These are phyloP conservation scores for Metschnikowia baotianmanensis DNA, from an alignment of 805 yeast species.

Conservation along the genomic window DNA sequence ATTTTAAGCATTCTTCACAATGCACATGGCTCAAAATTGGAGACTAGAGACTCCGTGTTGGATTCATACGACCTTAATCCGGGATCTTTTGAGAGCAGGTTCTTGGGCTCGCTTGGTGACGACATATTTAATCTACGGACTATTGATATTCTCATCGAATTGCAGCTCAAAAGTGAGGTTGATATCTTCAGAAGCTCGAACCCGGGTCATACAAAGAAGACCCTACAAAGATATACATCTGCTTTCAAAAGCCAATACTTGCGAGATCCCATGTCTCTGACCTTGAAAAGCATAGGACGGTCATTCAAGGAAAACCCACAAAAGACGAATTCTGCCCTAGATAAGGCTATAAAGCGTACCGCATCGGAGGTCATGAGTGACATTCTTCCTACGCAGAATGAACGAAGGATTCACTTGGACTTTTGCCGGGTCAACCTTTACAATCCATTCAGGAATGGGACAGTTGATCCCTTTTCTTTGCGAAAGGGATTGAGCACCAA, in stretches of 20 bases:
- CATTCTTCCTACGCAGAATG: not conserved
- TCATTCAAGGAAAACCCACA: conserved; percentile 4
- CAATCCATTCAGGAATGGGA: conserved; percentile 12
- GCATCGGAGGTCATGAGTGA: conserved; percentile 6
- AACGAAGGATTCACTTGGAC: not conserved
- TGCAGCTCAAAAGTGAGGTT: conserved; percentile 5
- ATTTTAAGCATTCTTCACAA: conserved; percentile 15
- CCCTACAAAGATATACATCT: conserved; percentile 8
- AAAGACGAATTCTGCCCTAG: not conserved
- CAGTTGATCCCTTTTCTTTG: conserved; percentile 14
- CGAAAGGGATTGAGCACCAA: conserved; percentile 12
- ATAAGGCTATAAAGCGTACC: conserved; percentile 1
- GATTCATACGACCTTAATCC: not conserved
- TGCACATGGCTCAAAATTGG: conserved; percentile 12
- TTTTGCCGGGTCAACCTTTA: conserved; percentile 8
- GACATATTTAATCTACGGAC: conserved; percentile 11
- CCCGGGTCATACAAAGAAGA: conserved; percentile 8
- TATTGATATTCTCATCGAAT: conserved; percentile 7
- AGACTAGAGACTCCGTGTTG: conserved; percentile 5
- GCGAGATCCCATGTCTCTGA: not conserved
- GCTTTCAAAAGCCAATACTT: conserved; percentile 10
- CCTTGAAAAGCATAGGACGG: conserved; percentile 6
- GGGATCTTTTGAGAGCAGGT: not conserved
- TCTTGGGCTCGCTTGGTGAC: conserved; percentile 10
- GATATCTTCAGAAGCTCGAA: conserved; percentile 10